Base-by-base conservation (phyloP, 352 stramenopile species). In the Aphanomyces euteiches region DNA sequence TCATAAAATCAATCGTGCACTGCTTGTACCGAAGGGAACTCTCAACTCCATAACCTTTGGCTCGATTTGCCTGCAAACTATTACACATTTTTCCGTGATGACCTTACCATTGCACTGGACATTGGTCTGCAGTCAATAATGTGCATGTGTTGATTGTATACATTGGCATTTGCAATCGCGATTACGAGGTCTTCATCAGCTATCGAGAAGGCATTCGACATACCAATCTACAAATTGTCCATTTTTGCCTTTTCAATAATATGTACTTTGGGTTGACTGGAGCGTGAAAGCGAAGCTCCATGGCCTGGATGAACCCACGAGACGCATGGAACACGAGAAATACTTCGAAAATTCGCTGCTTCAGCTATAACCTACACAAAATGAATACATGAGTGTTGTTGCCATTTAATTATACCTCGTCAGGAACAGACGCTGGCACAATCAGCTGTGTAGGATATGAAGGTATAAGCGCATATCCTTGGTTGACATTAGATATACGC, bases 11-110 rank as follows among this genome's bases (percentile, higher is more conserved):
- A n/a, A 99, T 79, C 0, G 85, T 92, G 41, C 85, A 90, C 60
- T 94, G 94, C 56, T 93, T 90, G 81, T 99, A 99, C 78, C 98
- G 95, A 47, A 96, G 93, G 0, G 88, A 92, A 77, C 96, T 98
- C 76, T 99, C 96, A 60, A 98, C 96, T 41, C 96, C 94, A 78
- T 96, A 98, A 67, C 96, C 88, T 78, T 97, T 87, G 74, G 97
- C 83, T 37, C 85, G 85, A 47, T 95, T 89, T 19, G 83, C 85
- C 72, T 88, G 28, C 0, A 19, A 64, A 8, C 17, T 19, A 15
- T 40, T 48, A 39, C 79, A 89, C 73, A 87, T 75, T 75, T 86
- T 56, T 79, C 90, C 69, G 41, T 40, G 54, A 74, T 40, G 45
- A 41, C 3, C 69, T 10, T 74, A 89, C 82, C 69, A 93, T 50